Evolutionary conservation across 129 eudicot species (phyloP), one percentile per base, ranked within the genome.

Genomic region (Arctium lappa): DNA sequence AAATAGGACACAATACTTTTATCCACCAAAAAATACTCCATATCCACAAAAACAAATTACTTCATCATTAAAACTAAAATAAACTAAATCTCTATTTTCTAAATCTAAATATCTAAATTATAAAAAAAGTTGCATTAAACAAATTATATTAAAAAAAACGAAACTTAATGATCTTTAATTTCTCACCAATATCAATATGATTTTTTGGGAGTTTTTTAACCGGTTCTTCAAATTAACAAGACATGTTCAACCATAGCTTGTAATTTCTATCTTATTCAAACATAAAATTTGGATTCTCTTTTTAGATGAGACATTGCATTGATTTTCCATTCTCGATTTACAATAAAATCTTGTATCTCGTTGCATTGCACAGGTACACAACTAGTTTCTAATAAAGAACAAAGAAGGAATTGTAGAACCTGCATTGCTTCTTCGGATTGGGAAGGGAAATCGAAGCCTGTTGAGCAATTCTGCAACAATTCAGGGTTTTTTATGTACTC

Each of bases 401-500:
- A 2, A 60, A 72, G 36, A 44, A 77, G 2, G 30, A 76, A 60
- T 12, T 78, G 69, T 32, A 12, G 39, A 77, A 92, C 97, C 95
- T 89, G 88, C 80, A 33, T 16, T 33, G 78, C 36, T 81, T 88
- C 95, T 36, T 89, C 94, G 53, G 87, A 75, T 46, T 78, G 87
- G 8, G 80, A 80, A 70, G 92, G 90, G 77, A 90, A 93, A 69
- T 36, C 78, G 56, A 96, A 89, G 32, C 99, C 99, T 2, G 86
- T 86, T 66, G 98, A 93, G 89, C 98, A 91, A 53, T 93, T 91
- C 56, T 76, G 87, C 91, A 93, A 74, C 84, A 68, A 68, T 88
- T 96, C 99, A 0, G 98, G 98, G 81, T 83, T 82, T 75, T 86
- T 90, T 84, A 96, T 89, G 95, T 97, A 96, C 53, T 90, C 92